A percentile compares a stretch with the other conserved stretches of the same genome.
phyloP scores from a whole-genome alignment of 2,329 filamentous ascomycete genomes.

The Simplicillium aogashimaense region DNA sequence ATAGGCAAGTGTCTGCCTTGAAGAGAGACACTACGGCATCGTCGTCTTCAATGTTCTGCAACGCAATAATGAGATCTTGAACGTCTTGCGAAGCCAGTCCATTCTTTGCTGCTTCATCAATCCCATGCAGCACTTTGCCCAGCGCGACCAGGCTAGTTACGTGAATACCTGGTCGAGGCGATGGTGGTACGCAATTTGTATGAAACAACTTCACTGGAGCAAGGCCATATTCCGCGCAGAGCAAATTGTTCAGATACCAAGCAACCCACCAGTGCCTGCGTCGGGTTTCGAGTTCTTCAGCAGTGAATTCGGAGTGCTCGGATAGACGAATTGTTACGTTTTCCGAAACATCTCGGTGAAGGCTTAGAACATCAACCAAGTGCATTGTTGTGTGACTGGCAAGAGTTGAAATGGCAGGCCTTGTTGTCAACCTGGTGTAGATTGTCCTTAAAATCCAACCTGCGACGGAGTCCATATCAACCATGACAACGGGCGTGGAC shows the following conservation, averaged over 20 bases:
- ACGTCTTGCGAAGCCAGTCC: conserved; percentile 3
- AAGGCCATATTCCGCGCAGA: conserved; percentile 9
- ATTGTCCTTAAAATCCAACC: conserved; percentile 10
- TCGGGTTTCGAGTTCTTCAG: conserved; percentile 6
- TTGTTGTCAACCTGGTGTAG: conserved; percentile 9
- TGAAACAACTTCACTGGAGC: conserved; percentile 3
- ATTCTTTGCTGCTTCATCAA: neutral
- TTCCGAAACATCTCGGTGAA: conserved; percentile 7
- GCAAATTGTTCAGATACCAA: conserved; percentile 8
- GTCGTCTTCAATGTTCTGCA: neutral
- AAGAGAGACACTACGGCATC: conserved; percentile 4
- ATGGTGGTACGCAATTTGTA: neutral
- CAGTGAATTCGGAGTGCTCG: neutral
- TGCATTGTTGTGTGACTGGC: conserved; percentile 9
- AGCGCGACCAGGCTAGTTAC: conserved; percentile 1
- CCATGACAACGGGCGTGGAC: conserved; percentile 2
- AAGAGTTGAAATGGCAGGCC: conserved; percentile 9
- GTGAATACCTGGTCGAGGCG: neutral
- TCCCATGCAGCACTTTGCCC: conserved; percentile 1
- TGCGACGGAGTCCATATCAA: conserved; percentile 9
- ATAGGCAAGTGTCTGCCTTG: conserved; percentile 7
- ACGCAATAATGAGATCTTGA: neutral
- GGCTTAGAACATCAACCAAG: conserved; percentile 8
- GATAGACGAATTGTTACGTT: neutral
- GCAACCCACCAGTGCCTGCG: conserved; percentile 8